Evolutionary conservation across 805 yeast genomes (phyloP).

Genomic region (Kuraishia ogatae): DNA sequence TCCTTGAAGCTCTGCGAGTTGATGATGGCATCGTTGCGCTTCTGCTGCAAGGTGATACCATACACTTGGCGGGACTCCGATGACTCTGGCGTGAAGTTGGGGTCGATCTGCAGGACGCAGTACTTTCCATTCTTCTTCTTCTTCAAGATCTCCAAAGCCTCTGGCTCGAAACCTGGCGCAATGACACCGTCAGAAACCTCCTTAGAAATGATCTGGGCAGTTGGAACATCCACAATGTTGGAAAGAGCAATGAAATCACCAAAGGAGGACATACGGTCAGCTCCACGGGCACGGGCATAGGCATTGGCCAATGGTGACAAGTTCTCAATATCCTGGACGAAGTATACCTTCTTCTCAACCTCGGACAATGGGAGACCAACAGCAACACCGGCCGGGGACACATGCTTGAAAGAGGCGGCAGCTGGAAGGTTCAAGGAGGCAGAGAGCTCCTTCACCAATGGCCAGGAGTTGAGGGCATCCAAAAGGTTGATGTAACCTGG

Average conservation of each 20-base stretch:
- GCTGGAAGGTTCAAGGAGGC: constrained; percentile 95
- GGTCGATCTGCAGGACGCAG: constrained; percentile 94
- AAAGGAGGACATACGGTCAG: constrained; percentile 98
- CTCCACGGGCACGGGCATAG: constrained; percentile 99
- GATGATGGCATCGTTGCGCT: constrained; percentile 96
- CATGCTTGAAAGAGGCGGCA: constrained; percentile 98
- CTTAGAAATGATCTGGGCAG: constrained; percentile 93
- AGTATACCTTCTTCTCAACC: constrained; percentile 88
- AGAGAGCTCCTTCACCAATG: constrained; percentile 91
- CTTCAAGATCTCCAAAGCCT: constrained; percentile 80
- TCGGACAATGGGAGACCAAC: constrained; percentile 92
- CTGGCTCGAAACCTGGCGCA: constrained; percentile 94
- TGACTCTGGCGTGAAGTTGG: constrained; percentile 76
- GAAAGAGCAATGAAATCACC: constrained; percentile 98
- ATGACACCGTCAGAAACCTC: constrained; percentile 98
- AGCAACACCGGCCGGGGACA: constrained; percentile 98
- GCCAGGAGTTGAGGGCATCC: constrained; percentile 98
- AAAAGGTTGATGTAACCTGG: constrained; percentile 96
- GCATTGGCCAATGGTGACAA: constrained; percentile 96
- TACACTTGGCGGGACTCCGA: constrained; percentile 91
- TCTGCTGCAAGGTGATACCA: constrained; percentile 92
- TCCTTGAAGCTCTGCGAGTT: constrained; percentile 86
- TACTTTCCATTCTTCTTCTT: constrained; percentile 97
- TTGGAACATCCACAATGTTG: constrained; percentile 91
- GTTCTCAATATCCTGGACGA: constrained; percentile 90